A percentile compares a stretch with the other conserved stretches of the same genome.
Conservation (phyloP, 2,329 filamentous ascomycete genomes). For the Thelonectria discophora region DNA sequence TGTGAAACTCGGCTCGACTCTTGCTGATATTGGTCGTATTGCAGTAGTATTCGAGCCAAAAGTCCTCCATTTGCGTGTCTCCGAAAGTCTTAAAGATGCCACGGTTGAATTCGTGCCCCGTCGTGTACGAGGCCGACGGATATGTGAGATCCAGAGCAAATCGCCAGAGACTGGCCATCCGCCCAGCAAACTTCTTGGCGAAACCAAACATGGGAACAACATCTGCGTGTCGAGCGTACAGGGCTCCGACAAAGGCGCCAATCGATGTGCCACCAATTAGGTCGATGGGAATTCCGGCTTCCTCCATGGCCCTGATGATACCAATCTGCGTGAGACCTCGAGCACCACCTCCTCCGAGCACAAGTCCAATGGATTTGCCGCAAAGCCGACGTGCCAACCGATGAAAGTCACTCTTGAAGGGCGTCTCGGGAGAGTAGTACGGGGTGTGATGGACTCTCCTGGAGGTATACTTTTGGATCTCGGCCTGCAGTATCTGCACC, state of each 20-base stretch:
- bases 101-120: conserved; percentile 97
- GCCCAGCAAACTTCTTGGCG: conserved; percentile 95
- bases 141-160: conserved; percentile 97
- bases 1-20: conserved; percentile 90
- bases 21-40: conserved; percentile 99
- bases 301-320: conserved; percentile 93
- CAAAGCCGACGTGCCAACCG: conserved; percentile 88
- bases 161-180: conserved; percentile 99
- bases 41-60: conserved; percentile 99
- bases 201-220: conserved; percentile 96
- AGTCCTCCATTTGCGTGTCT: conserved; percentile 97
- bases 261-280: conserved; percentile 96
- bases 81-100: conserved; percentile 99
- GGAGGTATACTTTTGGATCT: conserved; percentile 98
- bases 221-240: conserved; percentile 96
- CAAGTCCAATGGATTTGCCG: conserved; percentile 92
- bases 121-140: conserved; percentile 95
- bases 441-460: conserved; percentile 88
- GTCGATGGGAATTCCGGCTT: conserved; percentile 95
- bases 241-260: conserved; percentile 90
- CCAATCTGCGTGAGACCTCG: conserved; percentile 92
- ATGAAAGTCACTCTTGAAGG: conserved; percentile 97
- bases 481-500: conserved; percentile 93
- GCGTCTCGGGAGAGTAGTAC: conserved; percentile 88
- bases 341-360: conserved; percentile 92